Base-by-base conservation (phyloP, 1,284 basidiomycete species). In the Ganoderma lingzhi region DNA sequence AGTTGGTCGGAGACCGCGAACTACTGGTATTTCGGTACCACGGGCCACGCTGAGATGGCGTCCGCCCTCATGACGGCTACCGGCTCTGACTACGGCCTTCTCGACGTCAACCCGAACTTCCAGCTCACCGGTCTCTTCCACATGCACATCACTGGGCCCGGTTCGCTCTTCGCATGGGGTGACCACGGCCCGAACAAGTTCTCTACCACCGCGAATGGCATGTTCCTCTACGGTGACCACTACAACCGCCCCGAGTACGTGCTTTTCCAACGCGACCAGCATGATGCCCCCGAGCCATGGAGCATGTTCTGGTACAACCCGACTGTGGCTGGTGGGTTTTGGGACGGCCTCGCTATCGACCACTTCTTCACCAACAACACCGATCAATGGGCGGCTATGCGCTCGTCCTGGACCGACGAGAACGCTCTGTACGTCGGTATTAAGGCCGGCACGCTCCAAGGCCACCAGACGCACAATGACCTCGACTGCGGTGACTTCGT, bases 261-360 rank as follows among this genome's bases (percentile, higher is more conserved):
- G 17, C 88, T 99, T 64, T 96, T 92, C 88, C 97, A 99, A 82
- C 94, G 97, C 70, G 97, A 99, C 79, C 94, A 93, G 76, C 84
- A 84, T 65, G 97, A 99, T 77, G 92, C 96, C 1, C 72, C 81
- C 17, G 97, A 99, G 73, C 97, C 97, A 0, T 96, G 92, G 89
- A 91, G 90, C 77, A 97, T 99, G 95, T 97, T 99, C 86, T 99
- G 96, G 96, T 99, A 99, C 81, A 87, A 98, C 79, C 90, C 96
- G 14, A 84, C 88, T 5, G 88, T 91, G 62, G 82, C 85, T 23
- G 97, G 97, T 68, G 95, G 95, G 62, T 99, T 93, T 87, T 99
- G 96, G 96, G 90, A 96, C 78, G 91, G 90, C 62, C 82, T 93
- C 59, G 80, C 93, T 1, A 87, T 99, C 61, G 97, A 99, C 83